phyloP scores from a whole-genome alignment of 2,329 filamentous ascomycete species.

The Iodosphaeria phyllophila region DNA sequence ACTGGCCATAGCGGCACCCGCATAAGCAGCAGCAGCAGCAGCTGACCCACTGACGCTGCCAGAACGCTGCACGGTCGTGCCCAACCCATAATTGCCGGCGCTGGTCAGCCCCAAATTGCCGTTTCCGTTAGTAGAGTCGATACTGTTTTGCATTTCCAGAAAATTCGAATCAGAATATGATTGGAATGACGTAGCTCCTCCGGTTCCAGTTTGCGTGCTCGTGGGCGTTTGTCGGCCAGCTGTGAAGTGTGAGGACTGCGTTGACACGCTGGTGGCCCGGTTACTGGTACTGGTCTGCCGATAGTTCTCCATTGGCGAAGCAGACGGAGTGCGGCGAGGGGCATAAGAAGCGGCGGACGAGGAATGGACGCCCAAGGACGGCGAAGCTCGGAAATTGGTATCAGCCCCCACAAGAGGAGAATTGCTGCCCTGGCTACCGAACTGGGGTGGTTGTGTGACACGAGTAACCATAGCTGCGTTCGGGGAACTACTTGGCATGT shows the following conservation, averaged over 20 bases:
- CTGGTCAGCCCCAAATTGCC: conserved; percentile 8
- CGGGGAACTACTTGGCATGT: conserved; percentile 11
- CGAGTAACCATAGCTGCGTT: conserved; percentile 13
- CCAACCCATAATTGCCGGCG: conserved; percentile 9
- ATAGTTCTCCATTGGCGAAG: conserved; percentile 12
- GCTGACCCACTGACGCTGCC: conserved; percentile 8
- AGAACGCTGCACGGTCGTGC: conserved; percentile 8
- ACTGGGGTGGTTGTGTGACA: conserved; percentile 15
- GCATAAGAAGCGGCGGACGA: conserved; percentile 10
- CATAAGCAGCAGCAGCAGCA: conserved; percentile 7
- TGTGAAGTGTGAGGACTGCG: conserved; percentile 13
- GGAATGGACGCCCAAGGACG: conserved; percentile 11
- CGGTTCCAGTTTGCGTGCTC: conserved; percentile 12
- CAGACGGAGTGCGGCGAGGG: conserved; percentile 12
- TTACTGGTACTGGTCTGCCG: conserved; percentile 9
- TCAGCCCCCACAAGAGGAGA: conserved; percentile 14
- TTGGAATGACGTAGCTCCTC: conserved; percentile 10
- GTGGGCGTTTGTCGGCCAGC: conserved; percentile 9
- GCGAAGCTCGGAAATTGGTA: conserved; percentile 13
- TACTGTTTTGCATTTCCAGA: conserved; percentile 11
- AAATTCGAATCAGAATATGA: conserved; percentile 12
- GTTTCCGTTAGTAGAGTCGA: conserved; percentile 9
- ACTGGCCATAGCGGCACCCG: conserved; percentile 1
- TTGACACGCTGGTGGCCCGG: conserved; percentile 10
- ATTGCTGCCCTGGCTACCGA: conserved; percentile 12